A percentile compares a stretch with the other conserved stretches of the same genome.
Evolutionary conservation across 164 flowering plant species (phyloP).

Genomic region (Tetrastigma voinierianum): DNA sequence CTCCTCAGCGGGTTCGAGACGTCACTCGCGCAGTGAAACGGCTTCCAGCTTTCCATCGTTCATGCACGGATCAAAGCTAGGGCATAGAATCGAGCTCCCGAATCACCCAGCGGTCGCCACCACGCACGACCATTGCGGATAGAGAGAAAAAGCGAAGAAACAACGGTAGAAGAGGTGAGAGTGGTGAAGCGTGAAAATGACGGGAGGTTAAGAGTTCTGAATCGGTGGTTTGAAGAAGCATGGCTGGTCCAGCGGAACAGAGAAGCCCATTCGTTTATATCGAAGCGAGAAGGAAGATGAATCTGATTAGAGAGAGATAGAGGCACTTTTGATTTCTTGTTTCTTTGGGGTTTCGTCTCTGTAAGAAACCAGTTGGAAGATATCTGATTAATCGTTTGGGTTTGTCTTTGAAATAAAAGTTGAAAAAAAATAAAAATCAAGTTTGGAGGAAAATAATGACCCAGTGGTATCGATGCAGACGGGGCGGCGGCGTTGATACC

Average conservation of each 20-base stretch:
- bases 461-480: too few species aligned
- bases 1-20: constrained; percentile 18
- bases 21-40: constrained; percentile 22
- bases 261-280: not conserved
- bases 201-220: constrained; percentile 1
- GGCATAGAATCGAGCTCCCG: constrained; percentile 24
- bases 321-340: too few species aligned
- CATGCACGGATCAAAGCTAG: constrained; percentile 29
- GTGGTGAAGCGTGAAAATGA: not conserved
- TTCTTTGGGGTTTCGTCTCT: too few species aligned
- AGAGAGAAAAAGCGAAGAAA: constrained; percentile 4
- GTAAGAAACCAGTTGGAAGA: too few species aligned
- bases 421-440: too few species aligned
- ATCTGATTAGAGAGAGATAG: too few species aligned
- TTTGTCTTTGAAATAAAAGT: too few species aligned
- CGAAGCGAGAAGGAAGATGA: too few species aligned
- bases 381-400: too few species aligned
- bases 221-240: constrained; percentile 22
- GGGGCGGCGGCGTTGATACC: too few species aligned
- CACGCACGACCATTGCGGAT: constrained; percentile 41
- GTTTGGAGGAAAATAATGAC: too few species aligned
- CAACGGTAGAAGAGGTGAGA: not conserved
- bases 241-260: constrained; percentile 26
- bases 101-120: constrained; percentile 42
- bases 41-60: constrained; percentile 35